Percentiles rank a stretch among this genome's conserved stretches.
phyloP scores from a whole-genome alignment of 2,329 filamentous ascomycete genomes.

The Pseudogymnoascus sp. region DNA sequence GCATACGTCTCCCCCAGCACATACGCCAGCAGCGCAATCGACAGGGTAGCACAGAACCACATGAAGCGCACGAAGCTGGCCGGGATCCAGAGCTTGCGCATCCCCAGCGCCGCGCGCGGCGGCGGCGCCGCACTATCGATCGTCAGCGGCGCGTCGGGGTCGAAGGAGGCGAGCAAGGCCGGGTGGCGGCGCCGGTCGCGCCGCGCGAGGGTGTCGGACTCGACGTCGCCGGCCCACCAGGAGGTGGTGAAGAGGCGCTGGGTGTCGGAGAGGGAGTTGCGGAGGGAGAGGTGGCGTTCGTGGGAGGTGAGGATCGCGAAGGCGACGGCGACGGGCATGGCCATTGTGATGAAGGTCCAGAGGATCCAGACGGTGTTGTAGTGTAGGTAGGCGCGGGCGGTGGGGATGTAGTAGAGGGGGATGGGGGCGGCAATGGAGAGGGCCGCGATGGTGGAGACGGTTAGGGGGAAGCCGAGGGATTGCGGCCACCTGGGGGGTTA shows the following conservation, averaged over 20 bases:
- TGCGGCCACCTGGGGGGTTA: slow-evolving; percentile 45
- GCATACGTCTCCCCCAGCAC: slow-evolving; percentile 61
- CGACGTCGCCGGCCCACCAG: slow-evolving; percentile 54
- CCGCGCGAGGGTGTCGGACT: slow-evolving; percentile 35
- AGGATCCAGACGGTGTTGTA: slow-evolving; percentile 63
- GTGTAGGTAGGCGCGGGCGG: too few relatives aligned
- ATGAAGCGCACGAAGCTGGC: slow-evolving; percentile 60
- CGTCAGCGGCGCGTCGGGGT: slow-evolving; percentile 25
- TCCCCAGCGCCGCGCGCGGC: slow-evolving; percentile 9
- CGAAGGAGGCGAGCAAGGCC: slow-evolving; percentile 26
- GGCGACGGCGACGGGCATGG: slow-evolving; percentile 57
- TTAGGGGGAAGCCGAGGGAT: slow-evolving; percentile 55
- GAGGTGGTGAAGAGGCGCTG: slow-evolving; percentile 59
- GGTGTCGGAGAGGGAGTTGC: slow-evolving; percentile 54
- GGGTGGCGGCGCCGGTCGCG: slow-evolving; percentile 34
- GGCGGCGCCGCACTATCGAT: slow-evolving; percentile 17
- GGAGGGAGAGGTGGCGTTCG: slow-evolving; percentile 53
- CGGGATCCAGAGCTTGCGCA: slow-evolving; percentile 44
- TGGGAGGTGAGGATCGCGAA: slow-evolving; percentile 55
- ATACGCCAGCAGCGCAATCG: slow-evolving; percentile 55
- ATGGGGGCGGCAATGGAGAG: slow-evolving; percentile 52
- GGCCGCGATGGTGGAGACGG: slow-evolving; percentile 51
- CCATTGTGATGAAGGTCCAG: slow-evolving; percentile 64
- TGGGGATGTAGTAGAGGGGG: slow-evolving; percentile 49
- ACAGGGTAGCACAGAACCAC: slow-evolving; percentile 59